phyloP scores from a whole-genome alignment of 306 rosid species.

The Lablab purpureus region DNA sequence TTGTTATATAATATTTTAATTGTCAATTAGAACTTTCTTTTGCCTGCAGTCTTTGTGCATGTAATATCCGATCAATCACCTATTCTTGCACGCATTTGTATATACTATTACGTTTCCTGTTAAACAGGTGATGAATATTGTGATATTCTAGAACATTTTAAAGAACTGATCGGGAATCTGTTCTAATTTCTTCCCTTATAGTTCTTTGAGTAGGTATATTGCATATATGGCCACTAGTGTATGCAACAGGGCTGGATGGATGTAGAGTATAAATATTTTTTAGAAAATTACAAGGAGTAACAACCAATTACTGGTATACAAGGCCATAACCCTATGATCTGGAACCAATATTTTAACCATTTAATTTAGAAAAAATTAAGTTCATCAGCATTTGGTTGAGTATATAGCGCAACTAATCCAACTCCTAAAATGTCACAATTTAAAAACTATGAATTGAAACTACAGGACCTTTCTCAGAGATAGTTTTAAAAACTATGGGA shows the following conservation, averaged over 20 bases:
- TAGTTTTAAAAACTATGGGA: neutral
- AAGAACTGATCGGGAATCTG: neutral
- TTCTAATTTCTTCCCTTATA: neutral
- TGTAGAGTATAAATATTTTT: neutral
- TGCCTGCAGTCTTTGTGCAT: conserved; percentile 23
- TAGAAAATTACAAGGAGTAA: neutral
- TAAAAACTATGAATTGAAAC: neutral
- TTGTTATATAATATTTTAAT: neutral
- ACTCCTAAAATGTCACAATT: neutral
- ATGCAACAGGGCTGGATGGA: neutral
- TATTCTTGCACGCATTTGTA: conserved; percentile 16
- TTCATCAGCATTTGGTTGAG: neutral
- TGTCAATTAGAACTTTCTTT: conserved; percentile 18
- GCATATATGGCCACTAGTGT: conserved; percentile 3
- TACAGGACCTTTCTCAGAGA: neutral
- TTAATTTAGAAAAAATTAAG: neutral
- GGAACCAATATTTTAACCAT: neutral
- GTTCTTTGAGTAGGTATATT: neutral
- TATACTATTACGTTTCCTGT: conserved; percentile 18
- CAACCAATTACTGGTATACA: neutral
- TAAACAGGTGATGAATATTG: conserved; percentile 10
- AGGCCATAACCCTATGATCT: too few relatives aligned
- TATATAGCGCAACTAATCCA: neutral
- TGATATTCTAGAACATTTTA: conserved; percentile 4
- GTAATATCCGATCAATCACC: conserved; percentile 1